Conservation (phyloP, 345 rosid species). For the Gossypium bickii region DNA sequence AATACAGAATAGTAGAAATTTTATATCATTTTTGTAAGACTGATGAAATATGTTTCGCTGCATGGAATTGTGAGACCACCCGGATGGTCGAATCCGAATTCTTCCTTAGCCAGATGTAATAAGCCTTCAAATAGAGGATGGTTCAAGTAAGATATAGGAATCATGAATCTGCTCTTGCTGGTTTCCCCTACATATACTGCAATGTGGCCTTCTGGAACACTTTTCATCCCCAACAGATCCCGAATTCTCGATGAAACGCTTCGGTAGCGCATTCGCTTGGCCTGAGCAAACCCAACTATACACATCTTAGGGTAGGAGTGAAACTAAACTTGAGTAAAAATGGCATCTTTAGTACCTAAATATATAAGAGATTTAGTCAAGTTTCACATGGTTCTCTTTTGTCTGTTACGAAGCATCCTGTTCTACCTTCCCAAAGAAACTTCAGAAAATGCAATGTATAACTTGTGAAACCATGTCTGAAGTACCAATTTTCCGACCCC, state of each 20-base stretch:
- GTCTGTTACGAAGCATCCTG: background rate
- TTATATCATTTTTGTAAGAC: background rate
- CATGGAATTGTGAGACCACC: slow-evolving; percentile 81
- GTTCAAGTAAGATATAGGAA: slow-evolving; percentile 61
- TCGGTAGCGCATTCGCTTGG: slow-evolving; percentile 47
- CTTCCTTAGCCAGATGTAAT: no score
- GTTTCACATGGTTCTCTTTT: slow-evolving; percentile 1
- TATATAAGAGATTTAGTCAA: no score
- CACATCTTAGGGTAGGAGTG: slow-evolving; percentile 33
- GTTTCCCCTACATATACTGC: slow-evolving; percentile 55
- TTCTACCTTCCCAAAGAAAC: background rate
- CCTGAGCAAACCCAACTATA: slow-evolving; percentile 48
- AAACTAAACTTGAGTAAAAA: background rate
- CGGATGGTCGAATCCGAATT: slow-evolving; percentile 41
- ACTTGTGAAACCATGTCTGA: background rate
- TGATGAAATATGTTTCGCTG: slow-evolving; percentile 53
- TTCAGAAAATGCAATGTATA: background rate
- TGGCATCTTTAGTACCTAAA: no score
- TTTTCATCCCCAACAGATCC: slow-evolving; percentile 41
- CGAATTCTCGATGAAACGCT: slow-evolving; percentile 14
- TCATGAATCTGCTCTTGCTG: slow-evolving; percentile 41
- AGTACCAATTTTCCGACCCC: background rate
- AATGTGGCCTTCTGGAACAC: slow-evolving; percentile 44
- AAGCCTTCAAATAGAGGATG: no score
- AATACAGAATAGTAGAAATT: background rate